Evolutionary conservation across 768 basidiomycete genomes (phyloP), one percentile per base, ranked within the genome.

Genomic region (Solioccasus polychromus): DNA sequence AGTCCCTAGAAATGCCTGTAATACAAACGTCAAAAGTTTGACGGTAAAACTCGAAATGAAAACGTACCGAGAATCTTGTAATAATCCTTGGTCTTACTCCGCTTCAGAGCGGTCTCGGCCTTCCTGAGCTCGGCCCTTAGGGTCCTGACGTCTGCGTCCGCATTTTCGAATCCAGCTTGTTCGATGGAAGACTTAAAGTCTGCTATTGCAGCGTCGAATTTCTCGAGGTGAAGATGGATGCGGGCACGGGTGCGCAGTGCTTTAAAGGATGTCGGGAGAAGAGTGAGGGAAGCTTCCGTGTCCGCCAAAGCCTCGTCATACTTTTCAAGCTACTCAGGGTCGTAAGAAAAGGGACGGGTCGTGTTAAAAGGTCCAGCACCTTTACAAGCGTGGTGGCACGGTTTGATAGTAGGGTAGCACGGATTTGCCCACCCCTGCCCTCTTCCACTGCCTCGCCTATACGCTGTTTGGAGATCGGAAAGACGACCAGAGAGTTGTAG

Each of bases 31-130:
- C 30, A 47, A 40, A 23, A 8, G 15, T 6, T 35, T 37, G 8
- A n/a, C 20, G 41, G 7, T 22, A 5, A n/a, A 11, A 25, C 22
- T 2, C 15, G 11, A n/a, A 25, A n/a, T 31, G 15, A 19, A 24
- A 4, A 26, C 58, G 15, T 37, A 66, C 72, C 74, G 14, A 90
- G 72, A 54, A 89, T 89, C 69, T 88, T 88, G 64, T 88, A 89
- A 59, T 90, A 90, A 59, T 93, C 91, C 68, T 92, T 92, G 44
- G 86, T 83, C 72, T 93, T 92, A 69, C 88, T 90, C 53, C 85
- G 71, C 75, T 92, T 92, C 52, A 92, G 69, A 42, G 78, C 83
- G 4, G 78, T 79, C 66, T 94, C 89, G 0, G 90, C 90, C 63
- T 90, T 88, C 65, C 79, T 83, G 32, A 92, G 71, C 59, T 94